These are phyloP conservation scores for Favolaschia claudopus DNA, from an alignment of 768 basidiomycete species.

Conservation along the genomic window DNA sequence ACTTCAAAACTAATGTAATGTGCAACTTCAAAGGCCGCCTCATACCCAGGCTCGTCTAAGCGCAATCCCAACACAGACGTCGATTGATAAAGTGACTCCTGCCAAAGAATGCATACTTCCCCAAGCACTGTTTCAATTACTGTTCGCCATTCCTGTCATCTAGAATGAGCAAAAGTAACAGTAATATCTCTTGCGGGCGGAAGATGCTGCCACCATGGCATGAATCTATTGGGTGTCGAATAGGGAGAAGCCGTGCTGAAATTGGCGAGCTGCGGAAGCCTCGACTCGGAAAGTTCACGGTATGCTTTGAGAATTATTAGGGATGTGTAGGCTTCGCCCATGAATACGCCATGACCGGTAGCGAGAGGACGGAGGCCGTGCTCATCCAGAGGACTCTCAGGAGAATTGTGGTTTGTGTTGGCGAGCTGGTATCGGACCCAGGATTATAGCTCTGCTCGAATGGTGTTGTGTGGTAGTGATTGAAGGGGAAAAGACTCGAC, in stretches of 20 bases:
- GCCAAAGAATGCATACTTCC: too few species aligned
- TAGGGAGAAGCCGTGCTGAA: slow-evolving; percentile 23
- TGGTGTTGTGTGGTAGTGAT: slow-evolving; percentile 19
- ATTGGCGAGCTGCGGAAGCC: slow-evolving; percentile 15
- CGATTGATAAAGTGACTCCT: too few species aligned
- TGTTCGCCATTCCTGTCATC: too few species aligned
- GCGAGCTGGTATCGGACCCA: neutral
- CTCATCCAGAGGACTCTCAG: neutral
- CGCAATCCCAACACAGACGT: too few species aligned
- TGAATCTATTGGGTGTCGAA: too few species aligned
- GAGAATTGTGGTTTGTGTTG: neutral
- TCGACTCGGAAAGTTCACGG: slow-evolving; percentile 7
- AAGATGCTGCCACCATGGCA: too few species aligned
- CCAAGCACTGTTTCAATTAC: too few species aligned
- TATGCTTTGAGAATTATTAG: slow-evolving; percentile 19
- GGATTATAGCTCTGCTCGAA: slow-evolving; percentile 21
- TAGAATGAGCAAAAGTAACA: too few species aligned
- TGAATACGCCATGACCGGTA: neutral
- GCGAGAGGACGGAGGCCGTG: neutral
- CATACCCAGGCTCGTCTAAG: too few species aligned
- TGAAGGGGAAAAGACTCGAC: slow-evolving; percentile 4
- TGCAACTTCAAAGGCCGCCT: too few species aligned
- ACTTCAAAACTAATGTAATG: too few species aligned
- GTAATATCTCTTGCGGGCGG: too few species aligned
- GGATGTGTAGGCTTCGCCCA: slow-evolving; percentile 25